Conservation (phyloP, 331 rosid species). For the Pyracantha coccinea region DNA sequence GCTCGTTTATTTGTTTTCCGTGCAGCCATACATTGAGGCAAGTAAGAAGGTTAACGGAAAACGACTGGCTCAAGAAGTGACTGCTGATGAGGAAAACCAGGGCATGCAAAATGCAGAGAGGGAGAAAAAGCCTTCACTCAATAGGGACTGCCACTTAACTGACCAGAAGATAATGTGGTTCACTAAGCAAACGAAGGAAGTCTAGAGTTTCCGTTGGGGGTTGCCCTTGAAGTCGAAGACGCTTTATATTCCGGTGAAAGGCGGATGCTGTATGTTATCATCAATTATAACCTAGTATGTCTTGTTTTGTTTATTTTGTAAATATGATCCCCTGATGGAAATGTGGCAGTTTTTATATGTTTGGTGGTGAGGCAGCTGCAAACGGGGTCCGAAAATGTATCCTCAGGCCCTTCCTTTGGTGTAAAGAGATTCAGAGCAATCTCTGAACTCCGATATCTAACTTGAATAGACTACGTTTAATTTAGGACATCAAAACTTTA, state of each 20-base stretch:
- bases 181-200: too few relatives aligned
- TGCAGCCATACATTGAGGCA: slow-evolving; percentile 25
- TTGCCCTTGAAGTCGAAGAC: not conserved
- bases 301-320: not conserved
- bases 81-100: too few relatives aligned
- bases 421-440: too few relatives aligned
- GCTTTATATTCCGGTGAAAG: not conserved
- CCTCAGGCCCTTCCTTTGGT: not conserved
- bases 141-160: too few relatives aligned
- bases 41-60: slow-evolving; percentile 19
- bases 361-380: not conserved
- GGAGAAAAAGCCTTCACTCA: too few relatives aligned
- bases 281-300: not conserved
- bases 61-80: not conserved
- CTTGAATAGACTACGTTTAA: too few relatives aligned
- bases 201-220: not conserved
- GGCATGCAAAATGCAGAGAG: not conserved
- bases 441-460: too few relatives aligned
- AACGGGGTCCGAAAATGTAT: not conserved
- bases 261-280: not conserved
- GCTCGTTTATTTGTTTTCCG: not conserved
- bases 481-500: too few relatives aligned
- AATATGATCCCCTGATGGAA: not conserved
- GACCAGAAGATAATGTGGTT: not conserved
- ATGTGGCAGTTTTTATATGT: not conserved